Conservation (phyloP, 345 rosid genomes). For the Syzygium aromaticum region DNA sequence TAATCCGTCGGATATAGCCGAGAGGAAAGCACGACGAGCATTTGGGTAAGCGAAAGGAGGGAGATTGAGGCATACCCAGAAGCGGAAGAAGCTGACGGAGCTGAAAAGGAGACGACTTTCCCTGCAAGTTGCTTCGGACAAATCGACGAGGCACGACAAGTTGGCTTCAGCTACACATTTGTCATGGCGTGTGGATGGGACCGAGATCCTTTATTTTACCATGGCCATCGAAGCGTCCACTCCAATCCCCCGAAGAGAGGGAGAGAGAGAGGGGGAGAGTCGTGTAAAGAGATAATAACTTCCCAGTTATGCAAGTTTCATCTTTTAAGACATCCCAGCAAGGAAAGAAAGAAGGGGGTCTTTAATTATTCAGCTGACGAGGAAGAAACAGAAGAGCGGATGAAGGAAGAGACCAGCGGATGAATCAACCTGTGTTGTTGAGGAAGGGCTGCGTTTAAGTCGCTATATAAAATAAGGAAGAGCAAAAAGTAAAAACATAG, state of each 20-base stretch:
- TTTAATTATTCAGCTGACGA: neutral
- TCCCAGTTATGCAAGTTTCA: neutral
- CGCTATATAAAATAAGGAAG: neutral
- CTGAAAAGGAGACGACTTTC: neutral
- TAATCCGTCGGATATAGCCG: neutral
- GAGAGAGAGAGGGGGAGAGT: neutral
- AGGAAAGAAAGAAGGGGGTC: neutral
- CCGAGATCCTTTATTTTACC: neutral
- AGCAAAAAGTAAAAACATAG: neutral
- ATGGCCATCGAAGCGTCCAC: neutral
- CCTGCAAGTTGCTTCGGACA: neutral
- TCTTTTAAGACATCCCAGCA: neutral
- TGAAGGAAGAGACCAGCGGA: neutral
- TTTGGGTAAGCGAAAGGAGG: neutral
- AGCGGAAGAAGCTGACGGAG: constrained; percentile 16
- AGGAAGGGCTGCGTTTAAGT: neutral
- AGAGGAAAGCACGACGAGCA: neutral
- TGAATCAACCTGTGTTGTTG: neutral
- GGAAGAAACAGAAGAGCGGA: neutral
- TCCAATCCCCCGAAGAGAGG: neutral
- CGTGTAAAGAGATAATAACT: neutral
- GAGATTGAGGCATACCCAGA: constrained; percentile 23
- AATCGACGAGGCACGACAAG: constrained; percentile 2
- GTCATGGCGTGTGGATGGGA: neutral
- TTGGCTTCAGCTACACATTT: constrained; percentile 7